phyloP scores from a whole-genome alignment of 2,329 filamentous ascomycete species.

The Alternaria viburni region DNA sequence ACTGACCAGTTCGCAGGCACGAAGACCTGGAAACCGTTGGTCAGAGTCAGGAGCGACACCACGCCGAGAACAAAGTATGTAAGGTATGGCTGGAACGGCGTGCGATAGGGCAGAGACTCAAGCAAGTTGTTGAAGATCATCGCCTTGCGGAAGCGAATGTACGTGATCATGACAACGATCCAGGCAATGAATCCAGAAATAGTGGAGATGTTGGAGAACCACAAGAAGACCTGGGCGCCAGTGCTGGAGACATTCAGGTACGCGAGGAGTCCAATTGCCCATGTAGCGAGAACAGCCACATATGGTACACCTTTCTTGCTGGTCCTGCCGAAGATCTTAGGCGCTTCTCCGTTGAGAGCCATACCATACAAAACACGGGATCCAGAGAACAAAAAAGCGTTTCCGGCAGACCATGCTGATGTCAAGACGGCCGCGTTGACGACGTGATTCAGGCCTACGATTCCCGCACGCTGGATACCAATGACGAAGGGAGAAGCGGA shows the following conservation, averaged over 20 bases:
- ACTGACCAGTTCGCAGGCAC: conserved; percentile 50
- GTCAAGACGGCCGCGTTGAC: conserved; percentile 80
- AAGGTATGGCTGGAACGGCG: conserved; percentile 57
- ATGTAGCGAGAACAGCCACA: conserved; percentile 46
- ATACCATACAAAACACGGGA: conserved; percentile 59
- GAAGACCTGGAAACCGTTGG: conserved; percentile 61
- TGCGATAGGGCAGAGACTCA: conserved; percentile 60
- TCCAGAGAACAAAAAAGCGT: conserved; percentile 67
- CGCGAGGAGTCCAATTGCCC: conserved; percentile 54
- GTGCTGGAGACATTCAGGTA: conserved; percentile 58
- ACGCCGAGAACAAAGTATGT: conserved; percentile 65
- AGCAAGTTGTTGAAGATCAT: conserved; percentile 60
- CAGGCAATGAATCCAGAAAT: conserved; percentile 62
- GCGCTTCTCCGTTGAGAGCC: conserved; percentile 59
- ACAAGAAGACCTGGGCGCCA: conserved; percentile 63
- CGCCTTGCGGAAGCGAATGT: conserved; percentile 63
- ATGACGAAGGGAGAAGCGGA: conserved; percentile 62
- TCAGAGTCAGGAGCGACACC: conserved; percentile 47
- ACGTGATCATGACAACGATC: conserved; percentile 63
- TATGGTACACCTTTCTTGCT: conserved; percentile 53
- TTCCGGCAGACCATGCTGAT: conserved; percentile 73
- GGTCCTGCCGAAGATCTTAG: conserved; percentile 57
- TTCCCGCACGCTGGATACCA: conserved; percentile 70
- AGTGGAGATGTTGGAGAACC: conserved; percentile 74
- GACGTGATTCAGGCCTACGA: conserved; percentile 70